A percentile compares a stretch with the other conserved stretches of the same genome.
These are phyloP conservation scores for Dillenia turbinata DNA, from an alignment of 164 flowering plant genomes.

Conservation along the genomic window DNA sequence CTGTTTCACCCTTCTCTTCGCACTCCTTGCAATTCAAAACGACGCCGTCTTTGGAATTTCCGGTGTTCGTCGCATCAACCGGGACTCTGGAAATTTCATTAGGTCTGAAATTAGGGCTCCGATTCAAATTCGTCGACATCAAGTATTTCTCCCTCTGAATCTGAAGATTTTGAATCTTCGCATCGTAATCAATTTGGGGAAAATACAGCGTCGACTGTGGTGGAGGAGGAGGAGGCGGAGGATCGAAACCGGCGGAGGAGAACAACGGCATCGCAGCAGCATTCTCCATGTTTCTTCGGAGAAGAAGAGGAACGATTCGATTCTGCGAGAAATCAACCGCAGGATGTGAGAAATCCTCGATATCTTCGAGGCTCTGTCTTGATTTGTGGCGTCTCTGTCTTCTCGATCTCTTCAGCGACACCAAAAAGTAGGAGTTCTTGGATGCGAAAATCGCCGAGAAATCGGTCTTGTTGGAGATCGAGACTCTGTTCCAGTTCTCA, in stretches of 20 bases:
- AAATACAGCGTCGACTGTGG: slow-evolving; percentile 9
- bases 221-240: neutral
- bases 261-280: slow-evolving; percentile 1
- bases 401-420: slow-evolving; percentile 15
- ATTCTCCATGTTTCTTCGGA: slow-evolving; percentile 12
- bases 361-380: neutral
- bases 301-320: slow-evolving; percentile 7
- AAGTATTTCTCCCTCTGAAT: slow-evolving; percentile 26
- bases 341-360: neutral
- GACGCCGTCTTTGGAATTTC: neutral
- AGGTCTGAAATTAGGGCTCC: neutral
- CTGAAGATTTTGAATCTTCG: slow-evolving; percentile 13
- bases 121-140: slow-evolving; percentile 17
- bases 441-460: slow-evolving; percentile 28
- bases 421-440: slow-evolving; percentile 28
- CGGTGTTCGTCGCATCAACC: neutral
- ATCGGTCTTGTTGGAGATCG: slow-evolving; percentile 37
- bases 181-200: slow-evolving; percentile 11
- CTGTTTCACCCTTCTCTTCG: slow-evolving; percentile 14
- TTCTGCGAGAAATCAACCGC: neutral
- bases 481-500: slow-evolving; percentile 20
- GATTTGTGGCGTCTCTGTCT: slow-evolving; percentile 16
- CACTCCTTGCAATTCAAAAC: slow-evolving; percentile 33
- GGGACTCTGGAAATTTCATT: neutral
- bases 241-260: neutral